Base-by-base conservation (phyloP, 805 yeast genomes). In the Ogataea minuta region DNA sequence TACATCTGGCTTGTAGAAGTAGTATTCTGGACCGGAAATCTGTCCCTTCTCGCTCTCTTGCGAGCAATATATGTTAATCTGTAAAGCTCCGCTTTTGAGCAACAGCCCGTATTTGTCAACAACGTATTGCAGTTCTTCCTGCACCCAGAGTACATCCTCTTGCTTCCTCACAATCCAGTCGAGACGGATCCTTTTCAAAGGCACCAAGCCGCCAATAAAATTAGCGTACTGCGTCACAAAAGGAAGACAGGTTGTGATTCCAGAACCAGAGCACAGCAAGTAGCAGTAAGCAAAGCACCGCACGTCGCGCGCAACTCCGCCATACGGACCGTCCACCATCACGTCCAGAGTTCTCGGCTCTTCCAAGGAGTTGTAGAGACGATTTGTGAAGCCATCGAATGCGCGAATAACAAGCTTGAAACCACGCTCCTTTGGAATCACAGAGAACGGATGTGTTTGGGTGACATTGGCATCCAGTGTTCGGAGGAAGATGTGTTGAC, bases 401-500 rank as follows among this genome's bases (percentile, higher is more conserved):
- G 77, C 71, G 21, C 69, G 63, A 3, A 77, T 61, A 6, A 76
- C 54, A 28, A 77, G 61, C 46, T 66, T 70, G 57, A 76, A 51
- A 14, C 46, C 56, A 1, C 54, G 52, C 15, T 48, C 51, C 17
- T 62, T 46, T 3, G 72, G 67, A 19, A 71, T 45, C 7, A 76
- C 68, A 1, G 81, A 74, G 50, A 77, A 77, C 9, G 82, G 82
- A 56, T 77, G 83, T 45, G 69, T 74, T 44, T 76, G 79, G 14
- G 74, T 48, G 15, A 74, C 57, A 27, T 67, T 60, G 11, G 63
- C 45, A 2, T 73, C 77, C 2, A 62, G 59, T 41, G 73, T 71
- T 48, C 80, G 63, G 14, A 77, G 54, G 46, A 63, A 74, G 4
- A 75, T 59, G 55, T 77, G 83, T 43, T 77, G 82, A 16, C 83